Percentiles rank a stretch among this genome's conserved stretches.
These are phyloP conservation scores for Leccinum barrowsii DNA, from an alignment of 768 basidiomycete species.

Conservation along the genomic window DNA sequence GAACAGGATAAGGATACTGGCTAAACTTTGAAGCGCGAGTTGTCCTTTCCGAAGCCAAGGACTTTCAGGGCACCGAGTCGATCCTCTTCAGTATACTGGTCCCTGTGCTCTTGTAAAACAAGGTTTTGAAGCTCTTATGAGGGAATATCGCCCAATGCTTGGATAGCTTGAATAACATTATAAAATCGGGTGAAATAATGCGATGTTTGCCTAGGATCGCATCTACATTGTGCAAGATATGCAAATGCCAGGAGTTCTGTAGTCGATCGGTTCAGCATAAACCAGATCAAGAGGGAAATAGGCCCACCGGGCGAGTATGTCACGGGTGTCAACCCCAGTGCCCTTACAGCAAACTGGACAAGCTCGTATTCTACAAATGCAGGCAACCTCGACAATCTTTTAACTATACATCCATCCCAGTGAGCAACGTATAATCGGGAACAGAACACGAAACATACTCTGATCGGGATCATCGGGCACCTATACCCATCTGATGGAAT, in stretches of 20 bases:
- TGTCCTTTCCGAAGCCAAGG: slow-evolving; percentile 68
- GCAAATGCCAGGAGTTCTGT: slow-evolving; percentile 74
- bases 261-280: slow-evolving; percentile 2
- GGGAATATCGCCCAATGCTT: slow-evolving; percentile 45
- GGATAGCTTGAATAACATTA: slow-evolving; percentile 47
- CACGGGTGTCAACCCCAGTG: slow-evolving; percentile 62
- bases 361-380: slow-evolving; percentile 40
- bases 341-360: slow-evolving; percentile 39
- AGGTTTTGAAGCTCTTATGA: slow-evolving; percentile 52
- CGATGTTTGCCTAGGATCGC: slow-evolving; percentile 63
- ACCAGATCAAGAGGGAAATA: not conserved
- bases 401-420: slow-evolving; percentile 37
- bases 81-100: slow-evolving; percentile 61
- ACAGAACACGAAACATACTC: slow-evolving; percentile 41
- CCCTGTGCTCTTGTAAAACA: slow-evolving; percentile 57
- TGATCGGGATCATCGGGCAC: slow-evolving; percentile 68
- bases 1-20: too few relatives aligned
- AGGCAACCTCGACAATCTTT: slow-evolving; percentile 48
- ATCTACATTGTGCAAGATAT: slow-evolving; percentile 78
- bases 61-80: slow-evolving; percentile 41
- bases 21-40: slow-evolving; percentile 21
- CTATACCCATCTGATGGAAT: slow-evolving; percentile 67
- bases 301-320: slow-evolving; percentile 61
- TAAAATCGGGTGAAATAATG: slow-evolving; percentile 60
- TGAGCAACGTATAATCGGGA: slow-evolving; percentile 1